Conservation (phyloP, 2,329 filamentous ascomycete species). For the Bipolaris victoriae region DNA sequence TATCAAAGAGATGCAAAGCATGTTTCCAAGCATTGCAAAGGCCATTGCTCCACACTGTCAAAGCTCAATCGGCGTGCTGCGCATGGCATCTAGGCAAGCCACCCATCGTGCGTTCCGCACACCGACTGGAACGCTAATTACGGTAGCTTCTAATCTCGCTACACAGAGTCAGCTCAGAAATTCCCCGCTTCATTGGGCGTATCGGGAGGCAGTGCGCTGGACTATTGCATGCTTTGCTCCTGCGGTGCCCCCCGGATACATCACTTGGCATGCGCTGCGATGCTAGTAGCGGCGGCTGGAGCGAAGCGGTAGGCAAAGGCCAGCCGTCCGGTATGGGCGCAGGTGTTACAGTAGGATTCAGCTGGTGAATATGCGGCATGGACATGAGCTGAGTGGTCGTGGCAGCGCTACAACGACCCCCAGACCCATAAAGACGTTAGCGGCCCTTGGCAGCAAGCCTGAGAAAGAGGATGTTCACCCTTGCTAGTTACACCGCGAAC, state of each 20-base stretch:
- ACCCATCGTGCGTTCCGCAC: constrained; percentile 21
- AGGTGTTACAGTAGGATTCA: constrained; percentile 12
- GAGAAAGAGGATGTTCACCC: constrained; percentile 16
- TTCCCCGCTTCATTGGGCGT: constrained; percentile 9
- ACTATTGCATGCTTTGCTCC: constrained; percentile 16
- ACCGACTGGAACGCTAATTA: constrained; percentile 24
- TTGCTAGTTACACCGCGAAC: constrained; percentile 13
- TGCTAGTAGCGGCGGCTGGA: not conserved
- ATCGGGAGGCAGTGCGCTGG: constrained; percentile 20
- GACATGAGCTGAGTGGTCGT: constrained; percentile 14
- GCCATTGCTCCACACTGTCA: constrained; percentile 12
- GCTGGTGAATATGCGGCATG: constrained; percentile 20
- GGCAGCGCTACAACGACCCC: constrained; percentile 10
- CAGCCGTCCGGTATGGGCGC: constrained; percentile 15
- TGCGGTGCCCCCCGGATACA: constrained; percentile 6
- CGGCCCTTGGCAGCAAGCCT: constrained; percentile 23
- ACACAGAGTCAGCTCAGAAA: constrained; percentile 10
- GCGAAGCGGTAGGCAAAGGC: not conserved
- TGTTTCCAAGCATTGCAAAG: constrained; percentile 20
- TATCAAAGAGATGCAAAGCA: constrained; percentile 25
- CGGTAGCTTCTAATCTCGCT: constrained; percentile 28
- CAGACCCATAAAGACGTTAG: constrained; percentile 4
- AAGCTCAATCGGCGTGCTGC: constrained; percentile 24
- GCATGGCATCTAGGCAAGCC: constrained; percentile 25
- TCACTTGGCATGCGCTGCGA: constrained; percentile 18